These are phyloP conservation scores for Colletotrichum siamense DNA, from an alignment of 2,329 filamentous ascomycete species.

Conservation along the genomic window DNA sequence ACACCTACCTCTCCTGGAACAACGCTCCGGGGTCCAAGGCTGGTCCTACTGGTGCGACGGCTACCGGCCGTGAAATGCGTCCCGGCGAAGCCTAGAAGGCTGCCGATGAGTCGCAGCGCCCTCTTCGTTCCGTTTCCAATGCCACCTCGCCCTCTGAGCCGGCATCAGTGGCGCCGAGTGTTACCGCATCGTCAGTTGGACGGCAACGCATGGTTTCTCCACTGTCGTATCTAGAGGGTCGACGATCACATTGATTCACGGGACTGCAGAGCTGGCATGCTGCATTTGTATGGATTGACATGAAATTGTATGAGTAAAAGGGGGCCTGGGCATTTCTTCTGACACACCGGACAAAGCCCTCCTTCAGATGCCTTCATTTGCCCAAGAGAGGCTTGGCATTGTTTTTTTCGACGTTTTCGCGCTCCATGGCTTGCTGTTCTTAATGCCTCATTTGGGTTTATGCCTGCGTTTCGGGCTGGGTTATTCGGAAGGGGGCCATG, in stretches of 20 bases:
- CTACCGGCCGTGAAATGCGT: slow-evolving; percentile 62
- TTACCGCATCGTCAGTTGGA: slow-evolving; percentile 6
- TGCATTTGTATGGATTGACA: slow-evolving; percentile 8
- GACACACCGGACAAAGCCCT: neutral
- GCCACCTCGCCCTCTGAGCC: neutral
- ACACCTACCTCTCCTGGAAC: slow-evolving; percentile 98
- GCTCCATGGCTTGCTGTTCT: neutral
- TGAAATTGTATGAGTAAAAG: slow-evolving; percentile 21
- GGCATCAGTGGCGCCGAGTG: neutral
- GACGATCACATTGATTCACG: neutral
- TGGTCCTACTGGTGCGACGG: slow-evolving; percentile 48
- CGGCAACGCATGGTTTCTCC: neutral
- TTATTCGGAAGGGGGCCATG: neutral
- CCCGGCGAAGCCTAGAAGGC: slow-evolving; percentile 46
- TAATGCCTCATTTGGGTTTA: neutral
- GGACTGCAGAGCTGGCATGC: neutral
- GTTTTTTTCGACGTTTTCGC: neutral
- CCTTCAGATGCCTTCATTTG: neutral
- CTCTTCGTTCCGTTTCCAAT: slow-evolving; percentile 6
- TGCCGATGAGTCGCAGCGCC: slow-evolving; percentile 28
- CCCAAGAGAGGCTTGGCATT: neutral
- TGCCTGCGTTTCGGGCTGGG: neutral
- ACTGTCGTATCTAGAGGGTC: neutral
- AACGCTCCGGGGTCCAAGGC: slow-evolving; percentile 54
- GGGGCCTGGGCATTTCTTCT: neutral